phyloP scores from a whole-genome alignment of 2,329 filamentous ascomycete species.

The Diaporthe sp. region DNA sequence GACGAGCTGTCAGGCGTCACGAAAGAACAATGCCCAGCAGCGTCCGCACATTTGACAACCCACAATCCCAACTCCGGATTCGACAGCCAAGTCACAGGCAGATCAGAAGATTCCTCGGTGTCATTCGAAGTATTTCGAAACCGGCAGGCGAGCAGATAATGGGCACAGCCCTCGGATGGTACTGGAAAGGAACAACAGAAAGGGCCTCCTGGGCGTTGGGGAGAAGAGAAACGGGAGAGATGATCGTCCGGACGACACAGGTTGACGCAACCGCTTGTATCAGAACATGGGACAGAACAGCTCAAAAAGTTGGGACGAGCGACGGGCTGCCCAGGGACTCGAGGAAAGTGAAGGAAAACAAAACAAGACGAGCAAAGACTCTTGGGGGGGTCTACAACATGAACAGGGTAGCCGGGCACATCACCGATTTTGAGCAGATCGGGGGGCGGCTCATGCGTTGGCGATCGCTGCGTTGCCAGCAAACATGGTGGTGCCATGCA shows the following conservation, averaged over 20 bases:
- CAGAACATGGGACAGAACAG: constrained; percentile 24
- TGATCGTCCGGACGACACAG: constrained; percentile 22
- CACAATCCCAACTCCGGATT: constrained; percentile 26
- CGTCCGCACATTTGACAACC: constrained; percentile 21
- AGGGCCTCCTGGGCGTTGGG: constrained; percentile 8
- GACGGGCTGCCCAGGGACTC: neutral
- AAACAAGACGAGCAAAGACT: constrained; percentile 7
- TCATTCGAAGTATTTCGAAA: constrained; percentile 29
- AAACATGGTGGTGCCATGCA: constrained; percentile 32
- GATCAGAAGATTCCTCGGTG: constrained; percentile 1
- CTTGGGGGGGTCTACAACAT: neutral
- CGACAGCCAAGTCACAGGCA: constrained; percentile 9
- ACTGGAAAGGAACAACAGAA: neutral
- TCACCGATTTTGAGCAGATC: constrained; percentile 27
- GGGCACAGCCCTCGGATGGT: constrained; percentile 31
- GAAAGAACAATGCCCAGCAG: constrained; percentile 17
- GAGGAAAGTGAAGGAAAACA: neutral
- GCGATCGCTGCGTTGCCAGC: constrained; percentile 5
- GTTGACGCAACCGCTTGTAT: constrained; percentile 12
- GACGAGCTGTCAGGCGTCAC: constrained; percentile 20
- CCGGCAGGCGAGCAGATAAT: constrained; percentile 6
- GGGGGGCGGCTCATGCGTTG: neutral
- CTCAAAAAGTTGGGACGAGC: constrained; percentile 9
- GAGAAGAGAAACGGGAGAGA: constrained; percentile 6
- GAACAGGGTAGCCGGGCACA: constrained; percentile 2